These are phyloP conservation scores for Coemansia sp. DNA, from an alignment of 192 early-diverging fungal genomes.

Conservation along the genomic window DNA sequence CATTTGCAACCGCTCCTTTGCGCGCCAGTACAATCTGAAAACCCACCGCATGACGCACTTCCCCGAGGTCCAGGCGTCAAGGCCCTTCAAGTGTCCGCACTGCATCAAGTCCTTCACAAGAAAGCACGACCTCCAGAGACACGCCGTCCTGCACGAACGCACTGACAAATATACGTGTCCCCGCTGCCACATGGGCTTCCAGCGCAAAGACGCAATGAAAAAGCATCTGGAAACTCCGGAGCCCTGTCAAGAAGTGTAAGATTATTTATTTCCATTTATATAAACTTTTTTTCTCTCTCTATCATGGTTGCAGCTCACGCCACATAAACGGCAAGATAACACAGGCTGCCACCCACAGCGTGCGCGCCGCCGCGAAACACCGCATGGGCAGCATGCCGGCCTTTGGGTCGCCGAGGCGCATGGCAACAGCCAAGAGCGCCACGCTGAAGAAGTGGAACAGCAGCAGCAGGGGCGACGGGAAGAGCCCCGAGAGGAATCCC, in stretches of 20 bases:
- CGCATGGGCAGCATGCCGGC: constrained; percentile 16
- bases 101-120: constrained; percentile 72
- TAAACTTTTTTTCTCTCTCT: neutral
- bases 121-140: constrained; percentile 75
- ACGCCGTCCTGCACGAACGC: constrained; percentile 58
- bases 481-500: constrained; percentile 82
- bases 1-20: constrained; percentile 69
- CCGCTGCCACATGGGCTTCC: constrained; percentile 48
- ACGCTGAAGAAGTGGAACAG: constrained; percentile 93
- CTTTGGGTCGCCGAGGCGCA: constrained; percentile 21
- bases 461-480: constrained; percentile 72
- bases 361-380: constrained; percentile 47
- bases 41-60: constrained; percentile 75
- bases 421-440: constrained; percentile 57
- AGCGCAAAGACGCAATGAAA: constrained; percentile 52
- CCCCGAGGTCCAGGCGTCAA: constrained; percentile 42
- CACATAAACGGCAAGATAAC: constrained; percentile 56
- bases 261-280: neutral
- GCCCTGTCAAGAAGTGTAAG: constrained; percentile 7
- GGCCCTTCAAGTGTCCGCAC: constrained; percentile 59
- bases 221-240: constrained; percentile 22
- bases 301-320: constrained; percentile 33
- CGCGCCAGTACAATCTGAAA: constrained; percentile 79
- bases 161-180: constrained; percentile 53
- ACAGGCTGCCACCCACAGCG: constrained; percentile 53